A percentile compares a stretch with the other conserved stretches of the same genome.
These are phyloP conservation scores for Saitoella complicata DNA, from an alignment of 805 yeast species.

Conservation along the genomic window DNA sequence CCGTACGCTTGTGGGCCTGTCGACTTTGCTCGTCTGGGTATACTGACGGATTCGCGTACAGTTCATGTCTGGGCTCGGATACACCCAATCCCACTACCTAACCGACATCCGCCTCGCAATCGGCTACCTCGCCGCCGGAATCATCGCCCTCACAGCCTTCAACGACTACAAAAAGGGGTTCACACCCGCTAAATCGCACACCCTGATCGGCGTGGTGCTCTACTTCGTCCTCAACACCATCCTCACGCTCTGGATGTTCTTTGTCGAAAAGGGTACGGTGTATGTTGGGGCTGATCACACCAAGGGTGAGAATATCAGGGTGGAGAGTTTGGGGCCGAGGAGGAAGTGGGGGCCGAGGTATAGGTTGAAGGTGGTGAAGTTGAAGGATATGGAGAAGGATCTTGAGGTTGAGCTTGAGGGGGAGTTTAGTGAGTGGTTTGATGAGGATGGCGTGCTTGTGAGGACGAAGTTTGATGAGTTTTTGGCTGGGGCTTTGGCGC, in stretches of 20 bases:
- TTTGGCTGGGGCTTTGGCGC: no score
- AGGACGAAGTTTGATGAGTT: no score
- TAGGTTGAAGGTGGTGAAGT: no score
- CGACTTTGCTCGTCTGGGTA: neutral
- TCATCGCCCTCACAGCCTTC: constrained; percentile 18
- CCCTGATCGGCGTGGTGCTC: constrained; percentile 17
- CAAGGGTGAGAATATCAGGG: no score
- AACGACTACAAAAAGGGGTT: constrained; percentile 21
- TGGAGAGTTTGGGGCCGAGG: no score
- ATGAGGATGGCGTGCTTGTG: no score
- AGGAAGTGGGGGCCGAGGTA: no score
- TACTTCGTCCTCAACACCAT: constrained; percentile 16
- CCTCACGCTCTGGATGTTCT: constrained; percentile 15
- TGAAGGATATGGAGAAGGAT: no score
- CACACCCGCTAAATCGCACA: constrained; percentile 13
- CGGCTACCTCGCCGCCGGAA: constrained; percentile 17
- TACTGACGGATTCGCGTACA: constrained; percentile 1
- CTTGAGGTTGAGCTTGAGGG: no score
- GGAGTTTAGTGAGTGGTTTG: no score
- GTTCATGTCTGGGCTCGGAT: constrained; percentile 16
- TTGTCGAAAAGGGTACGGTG: constrained; percentile 16
- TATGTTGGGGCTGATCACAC: constrained; percentile 4
- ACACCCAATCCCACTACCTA: constrained; percentile 13
- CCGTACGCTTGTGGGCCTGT: neutral
- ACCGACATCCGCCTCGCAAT: constrained; percentile 17